These are phyloP conservation scores for Ophiostoma fasciatum DNA, from an alignment of 2,329 filamentous ascomycete genomes.

Conservation along the genomic window DNA sequence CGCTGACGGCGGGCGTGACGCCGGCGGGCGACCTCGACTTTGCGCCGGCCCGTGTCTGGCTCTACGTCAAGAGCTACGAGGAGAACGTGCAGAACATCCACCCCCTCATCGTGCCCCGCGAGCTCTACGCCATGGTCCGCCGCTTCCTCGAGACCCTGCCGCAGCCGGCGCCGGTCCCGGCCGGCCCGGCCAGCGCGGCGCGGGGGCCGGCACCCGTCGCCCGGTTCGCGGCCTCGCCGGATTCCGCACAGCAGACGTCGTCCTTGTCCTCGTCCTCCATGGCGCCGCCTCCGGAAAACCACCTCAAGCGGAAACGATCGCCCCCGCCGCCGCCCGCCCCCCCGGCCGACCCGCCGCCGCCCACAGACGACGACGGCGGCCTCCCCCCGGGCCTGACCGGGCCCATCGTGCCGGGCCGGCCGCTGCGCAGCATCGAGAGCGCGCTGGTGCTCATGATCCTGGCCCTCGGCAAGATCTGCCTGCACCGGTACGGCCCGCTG, in stretches of 20 bases:
- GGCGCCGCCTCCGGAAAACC: no score
- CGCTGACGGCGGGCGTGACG: slow-evolving; percentile 23
- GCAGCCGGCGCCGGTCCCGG: not conserved
- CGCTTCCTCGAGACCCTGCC: slow-evolving; percentile 29
- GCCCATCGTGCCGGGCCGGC: slow-evolving; percentile 28
- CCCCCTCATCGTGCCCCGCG: slow-evolving; percentile 40
- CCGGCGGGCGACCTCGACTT: slow-evolving; percentile 31
- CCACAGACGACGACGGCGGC: slow-evolving; percentile 15
- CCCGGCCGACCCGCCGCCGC: not conserved
- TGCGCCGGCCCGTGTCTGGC: slow-evolving; percentile 31
- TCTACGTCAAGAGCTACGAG: slow-evolving; percentile 42
- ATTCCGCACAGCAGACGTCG: no score
- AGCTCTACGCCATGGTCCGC: slow-evolving; percentile 37
- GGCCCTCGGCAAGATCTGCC: slow-evolving; percentile 73
- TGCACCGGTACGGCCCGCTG: slow-evolving; percentile 32
- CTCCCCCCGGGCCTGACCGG: slow-evolving; percentile 15
- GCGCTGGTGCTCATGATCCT: slow-evolving; percentile 72
- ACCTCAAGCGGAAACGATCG: no score
- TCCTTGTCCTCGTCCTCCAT: no score
- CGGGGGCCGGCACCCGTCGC: slow-evolving; percentile 12
- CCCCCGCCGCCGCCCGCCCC: not conserved
- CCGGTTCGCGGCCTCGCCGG: slow-evolving; percentile 15
- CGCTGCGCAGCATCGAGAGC: slow-evolving; percentile 57
- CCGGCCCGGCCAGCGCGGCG: not conserved
- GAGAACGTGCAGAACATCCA: slow-evolving; percentile 51